Evolutionary conservation across 768 basidiomycete genomes (phyloP), one percentile per base, ranked within the genome.

Genomic region (Hortiboletus flavorubellus): DNA sequence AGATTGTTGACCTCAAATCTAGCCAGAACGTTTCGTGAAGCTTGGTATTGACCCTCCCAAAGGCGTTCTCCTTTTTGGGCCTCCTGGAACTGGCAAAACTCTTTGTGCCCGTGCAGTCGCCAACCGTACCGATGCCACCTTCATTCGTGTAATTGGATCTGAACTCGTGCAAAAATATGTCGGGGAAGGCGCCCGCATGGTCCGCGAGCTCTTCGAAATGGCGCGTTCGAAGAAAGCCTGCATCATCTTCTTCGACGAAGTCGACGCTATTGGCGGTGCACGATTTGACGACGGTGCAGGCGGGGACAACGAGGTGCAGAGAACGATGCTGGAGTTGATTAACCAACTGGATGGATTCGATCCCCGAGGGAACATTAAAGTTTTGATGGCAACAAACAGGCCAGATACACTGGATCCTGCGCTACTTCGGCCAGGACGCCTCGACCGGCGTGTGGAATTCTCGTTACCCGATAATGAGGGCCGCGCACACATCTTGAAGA

Each of bases 161-260:
- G 97, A 99, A 72, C 80, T 99, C 15, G 97, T 99, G n/a, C 97
- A 99, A 74, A 99, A 99, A 72, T 99, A 99, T 69, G 97, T 99
- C 47, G 97, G 97, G 45, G 97, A 99, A 73, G 97, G 97, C 56
- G 97, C 97, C 8, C 81, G 97, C 55, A 98, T 98, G 97, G 95
- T 99, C 16, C 87, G 97, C 46, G 97, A 98, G 68, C 77, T 98
- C 54, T 99, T 99, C 72, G 97, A 98, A 75, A 98, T 98, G 96
- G 97, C 97, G 31, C 83, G 97, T 59, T 87, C 87, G 61, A 98
- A 98, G 78, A 98, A 98, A 74, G 97, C 97, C 2, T 98, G 97
- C 67, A 98, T 99, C 68, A 98, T 99, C 67, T 99, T 99, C 76
- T 98, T 99, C 61, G 97, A 99, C 64, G 97, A 98, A 78, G 85